Percentiles rank a stretch among this genome's conserved stretches.
These are phyloP conservation scores for Podila epigama DNA, from an alignment of 192 early-diverging fungal genomes.

Conservation along the genomic window DNA sequence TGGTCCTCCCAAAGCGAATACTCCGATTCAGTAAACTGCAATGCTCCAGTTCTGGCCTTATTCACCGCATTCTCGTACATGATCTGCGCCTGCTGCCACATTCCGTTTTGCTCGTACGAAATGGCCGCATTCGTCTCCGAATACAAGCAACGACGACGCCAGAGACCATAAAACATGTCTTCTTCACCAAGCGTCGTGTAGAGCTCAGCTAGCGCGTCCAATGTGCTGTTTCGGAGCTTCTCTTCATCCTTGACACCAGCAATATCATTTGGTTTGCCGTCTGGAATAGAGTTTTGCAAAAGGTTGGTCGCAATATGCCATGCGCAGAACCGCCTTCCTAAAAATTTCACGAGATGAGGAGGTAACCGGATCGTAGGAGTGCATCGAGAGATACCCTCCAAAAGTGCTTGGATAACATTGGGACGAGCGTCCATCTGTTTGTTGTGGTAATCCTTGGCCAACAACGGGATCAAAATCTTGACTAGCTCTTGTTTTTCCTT, in stretches of 20 bases:
- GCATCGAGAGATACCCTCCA: slow-evolving; percentile 86
- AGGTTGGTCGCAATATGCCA: slow-evolving; percentile 90
- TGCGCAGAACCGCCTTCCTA: slow-evolving; percentile 91
- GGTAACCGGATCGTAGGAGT: slow-evolving; percentile 79
- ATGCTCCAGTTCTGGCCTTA: slow-evolving; percentile 84
- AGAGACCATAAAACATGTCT: slow-evolving; percentile 93
- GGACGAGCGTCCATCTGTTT: slow-evolving; percentile 81
- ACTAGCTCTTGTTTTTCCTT: slow-evolving; percentile 88
- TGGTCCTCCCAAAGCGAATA: slow-evolving; percentile 98
- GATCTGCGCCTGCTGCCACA: slow-evolving; percentile 92
- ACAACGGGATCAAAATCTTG: slow-evolving; percentile 81
- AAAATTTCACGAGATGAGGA: slow-evolving; percentile 92
- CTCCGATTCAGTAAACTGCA: slow-evolving; percentile 94
- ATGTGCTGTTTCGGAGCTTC: slow-evolving; percentile 83
- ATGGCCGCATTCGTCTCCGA: slow-evolving; percentile 95
- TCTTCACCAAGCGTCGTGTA: slow-evolving; percentile 86
- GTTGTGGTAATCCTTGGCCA: slow-evolving; percentile 92
- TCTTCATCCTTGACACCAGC: slow-evolving; percentile 80
- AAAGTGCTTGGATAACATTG: slow-evolving; percentile 94
- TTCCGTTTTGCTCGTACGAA: slow-evolving; percentile 92
- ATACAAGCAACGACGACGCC: slow-evolving; percentile 89
- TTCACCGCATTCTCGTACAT: slow-evolving; percentile 93
- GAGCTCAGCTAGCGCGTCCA: slow-evolving; percentile 91
- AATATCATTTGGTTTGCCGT: slow-evolving; percentile 48
- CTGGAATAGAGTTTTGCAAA: slow-evolving; percentile 73